phyloP scores from a whole-genome alignment of 2,329 filamentous ascomycete genomes.

The Exophiala spinifera region DNA sequence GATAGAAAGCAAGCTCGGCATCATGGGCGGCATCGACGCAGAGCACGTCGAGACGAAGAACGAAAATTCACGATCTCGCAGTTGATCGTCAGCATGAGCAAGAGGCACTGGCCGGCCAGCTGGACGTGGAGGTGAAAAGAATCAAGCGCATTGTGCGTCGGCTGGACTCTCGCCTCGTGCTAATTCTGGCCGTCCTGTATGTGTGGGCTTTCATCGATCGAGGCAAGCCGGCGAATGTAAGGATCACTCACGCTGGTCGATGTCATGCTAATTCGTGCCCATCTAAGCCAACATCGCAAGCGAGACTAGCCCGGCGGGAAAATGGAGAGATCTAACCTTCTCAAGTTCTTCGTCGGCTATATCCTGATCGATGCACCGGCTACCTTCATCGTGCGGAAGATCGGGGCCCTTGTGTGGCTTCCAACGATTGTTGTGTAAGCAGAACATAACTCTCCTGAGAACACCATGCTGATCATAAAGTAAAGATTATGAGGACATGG shows the following conservation, averaged over 20 bases:
- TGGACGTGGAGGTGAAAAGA: conserved; percentile 3
- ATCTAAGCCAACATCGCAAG: conserved; percentile 36
- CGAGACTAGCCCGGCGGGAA: no score
- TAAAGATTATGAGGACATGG: conserved; percentile 7
- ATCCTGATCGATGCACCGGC: conserved; percentile 32
- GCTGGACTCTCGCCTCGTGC: conserved; percentile 8
- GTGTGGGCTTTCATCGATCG: conserved; percentile 41
- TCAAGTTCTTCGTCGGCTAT: conserved; percentile 33
- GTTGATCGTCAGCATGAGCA: neutral
- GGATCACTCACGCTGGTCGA: neutral
- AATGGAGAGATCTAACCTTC: no score
- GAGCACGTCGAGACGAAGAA: neutral
- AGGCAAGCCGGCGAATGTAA: conserved; percentile 44
- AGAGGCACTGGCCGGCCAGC: neutral
- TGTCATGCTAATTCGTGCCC: neutral
- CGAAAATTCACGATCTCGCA: neutral
- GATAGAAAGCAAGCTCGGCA: neutral
- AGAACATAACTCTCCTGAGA: neutral
- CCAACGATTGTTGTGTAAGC: conserved; percentile 18
- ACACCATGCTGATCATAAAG: neutral
- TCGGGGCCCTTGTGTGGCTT: conserved; percentile 29
- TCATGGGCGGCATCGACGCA: neutral
- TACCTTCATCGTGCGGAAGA: conserved; percentile 31
- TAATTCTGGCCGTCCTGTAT: conserved; percentile 8
- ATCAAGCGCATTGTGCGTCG: conserved; percentile 7